Evolutionary conservation across 805 yeast genomes (phyloP).

Genomic region (Myxozyma neotropica): DNA sequence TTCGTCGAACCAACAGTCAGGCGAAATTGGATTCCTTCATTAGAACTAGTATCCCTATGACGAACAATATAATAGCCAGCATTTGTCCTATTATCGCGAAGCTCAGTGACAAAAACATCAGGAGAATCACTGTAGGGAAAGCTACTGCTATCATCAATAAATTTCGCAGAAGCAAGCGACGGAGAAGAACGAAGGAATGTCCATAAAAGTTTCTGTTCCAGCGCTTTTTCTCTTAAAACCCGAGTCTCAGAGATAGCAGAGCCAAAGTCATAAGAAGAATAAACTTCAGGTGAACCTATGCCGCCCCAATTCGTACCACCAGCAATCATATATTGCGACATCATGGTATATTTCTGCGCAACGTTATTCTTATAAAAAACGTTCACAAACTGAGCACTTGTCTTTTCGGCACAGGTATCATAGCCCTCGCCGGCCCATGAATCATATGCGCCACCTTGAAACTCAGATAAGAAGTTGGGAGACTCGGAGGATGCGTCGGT

Average conservation of each 20-base stretch:
- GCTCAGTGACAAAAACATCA: conserved; percentile 27
- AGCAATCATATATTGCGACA: conserved; percentile 20
- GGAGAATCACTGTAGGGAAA: conserved; percentile 15
- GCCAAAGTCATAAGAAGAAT: conserved; percentile 27
- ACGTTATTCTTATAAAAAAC: conserved; percentile 15
- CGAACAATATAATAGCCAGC: conserved; percentile 24
- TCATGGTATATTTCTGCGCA: conserved; percentile 25
- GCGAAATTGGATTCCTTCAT: conserved; percentile 10
- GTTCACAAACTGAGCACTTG: conserved; percentile 15
- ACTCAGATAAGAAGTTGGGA: conserved; percentile 19
- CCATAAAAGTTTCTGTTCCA: conserved; percentile 24
- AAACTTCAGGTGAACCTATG: conserved; percentile 20
- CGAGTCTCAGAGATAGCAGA: conserved; percentile 23
- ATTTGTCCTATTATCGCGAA: conserved; percentile 14
- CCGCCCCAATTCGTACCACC: conserved; percentile 32
- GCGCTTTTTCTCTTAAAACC: conserved; percentile 20
- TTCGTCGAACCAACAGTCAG: conserved; percentile 2
- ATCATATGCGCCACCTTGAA: conserved; percentile 26
- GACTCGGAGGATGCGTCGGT: background rate
- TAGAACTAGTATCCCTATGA: conserved; percentile 4
- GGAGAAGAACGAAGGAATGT: conserved; percentile 17
- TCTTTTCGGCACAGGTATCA: conserved; percentile 14
- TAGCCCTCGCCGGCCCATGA: conserved; percentile 28
- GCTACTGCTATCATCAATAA: conserved; percentile 11
- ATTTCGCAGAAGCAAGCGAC: conserved; percentile 10